Base-by-base conservation (phyloP, 2,329 filamentous ascomycete species). In the Paraphoma chrysanthemicola region DNA sequence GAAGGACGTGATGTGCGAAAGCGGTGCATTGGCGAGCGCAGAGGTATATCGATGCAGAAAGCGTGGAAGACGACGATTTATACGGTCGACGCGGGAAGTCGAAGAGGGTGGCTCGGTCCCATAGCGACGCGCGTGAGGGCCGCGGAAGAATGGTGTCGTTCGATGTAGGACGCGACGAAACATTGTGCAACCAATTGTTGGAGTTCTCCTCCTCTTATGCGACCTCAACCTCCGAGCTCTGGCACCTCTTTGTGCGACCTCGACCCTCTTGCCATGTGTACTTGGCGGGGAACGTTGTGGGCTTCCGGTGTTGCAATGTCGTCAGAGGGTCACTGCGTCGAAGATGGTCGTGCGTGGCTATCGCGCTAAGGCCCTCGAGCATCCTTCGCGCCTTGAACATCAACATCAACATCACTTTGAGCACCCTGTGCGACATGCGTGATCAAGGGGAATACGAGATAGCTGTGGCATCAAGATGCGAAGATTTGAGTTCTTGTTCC, bases 1-100 rank as follows among this genome's bases (percentile, higher is more conserved):
- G 75, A 99, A 99, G 0, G 94, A 89, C 1, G 90, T 86, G 42
- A 96, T 82, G 78, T 97, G 92, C 1, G 91, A 91, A 44, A 93
- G 77, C 0, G 95, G 95, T 0, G 93, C 93, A 53, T 85, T 83
- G 54, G 88, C 86, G 3, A 99, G 85, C 0, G 87, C 86, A 1
- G 80, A 77, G 0, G 91, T 88, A 79, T 93, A 91, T 50, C 81
- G 83, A 54, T 86, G 90, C 11, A 96, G 82, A 58, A 87, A 88
- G 4, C 72, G 79, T 2, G 92, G 92, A 39, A 82, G 75, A 45
- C 79, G 77, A 8, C 71, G 65, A 45, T 76, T 76, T 63, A 76
- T 67, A 60, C 72, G 74, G 30, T 67, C 64, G 44, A 76, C 70
- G 48, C 71, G 74, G 6, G 72, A 64, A 6, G 62, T 55, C 45